phyloP scores from a whole-genome alignment of 371 early-diverging fungal genomes.

The Saksenaea vasiformis region DNA sequence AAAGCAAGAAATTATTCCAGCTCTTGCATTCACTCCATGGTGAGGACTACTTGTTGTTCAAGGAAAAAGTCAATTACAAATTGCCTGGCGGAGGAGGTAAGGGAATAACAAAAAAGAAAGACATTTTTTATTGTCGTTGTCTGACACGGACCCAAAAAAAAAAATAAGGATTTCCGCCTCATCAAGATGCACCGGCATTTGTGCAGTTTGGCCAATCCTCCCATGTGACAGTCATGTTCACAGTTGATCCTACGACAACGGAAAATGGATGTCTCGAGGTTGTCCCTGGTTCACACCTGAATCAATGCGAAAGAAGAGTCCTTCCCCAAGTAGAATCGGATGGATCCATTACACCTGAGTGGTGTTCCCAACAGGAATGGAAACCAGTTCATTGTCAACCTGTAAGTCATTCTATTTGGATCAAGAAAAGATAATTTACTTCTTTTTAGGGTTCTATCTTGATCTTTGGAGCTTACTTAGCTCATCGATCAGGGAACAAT shows the following conservation, averaged over 20 bases:
- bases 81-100: conserved; percentile 58
- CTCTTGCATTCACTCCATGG: conserved; percentile 47
- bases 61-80: conserved; percentile 64
- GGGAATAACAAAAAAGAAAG: background rate
- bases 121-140: background rate
- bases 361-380: conserved; percentile 51
- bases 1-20: conserved; percentile 39
- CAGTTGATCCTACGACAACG: conserved; percentile 50
- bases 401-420: conserved; percentile 25
- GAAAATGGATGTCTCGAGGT: conserved; percentile 60
- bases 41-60: conserved; percentile 56
- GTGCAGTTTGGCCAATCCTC: conserved; percentile 53
- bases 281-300: conserved; percentile 55
- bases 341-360: conserved; percentile 46
- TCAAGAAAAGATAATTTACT: background rate
- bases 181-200: conserved; percentile 62
- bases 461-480: conserved; percentile 61
- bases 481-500: conserved; percentile 56
- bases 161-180: conserved; percentile 43
- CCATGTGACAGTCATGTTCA: conserved; percentile 58
- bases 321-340: conserved; percentile 45
- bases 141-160: background rate
- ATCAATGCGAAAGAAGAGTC: conserved; percentile 22
- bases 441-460: conserved; percentile 34
- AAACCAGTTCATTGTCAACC: conserved; percentile 51